Conservation (phyloP, 2,329 filamentous ascomycete species). For the Blastomyces silverae region DNA sequence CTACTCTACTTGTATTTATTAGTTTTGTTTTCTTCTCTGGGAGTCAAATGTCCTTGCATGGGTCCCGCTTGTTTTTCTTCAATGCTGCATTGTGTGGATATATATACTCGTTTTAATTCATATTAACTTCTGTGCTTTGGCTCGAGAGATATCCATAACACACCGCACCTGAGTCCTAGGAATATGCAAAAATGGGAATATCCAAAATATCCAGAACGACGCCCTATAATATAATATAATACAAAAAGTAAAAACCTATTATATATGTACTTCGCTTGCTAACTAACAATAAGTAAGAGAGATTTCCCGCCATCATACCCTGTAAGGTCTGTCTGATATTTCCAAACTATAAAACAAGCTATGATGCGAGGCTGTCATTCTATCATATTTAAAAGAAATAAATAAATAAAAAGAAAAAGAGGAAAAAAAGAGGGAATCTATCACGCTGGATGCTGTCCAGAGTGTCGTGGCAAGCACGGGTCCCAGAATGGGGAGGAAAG, state of each 20-base stretch:
- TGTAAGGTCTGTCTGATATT: not conserved
- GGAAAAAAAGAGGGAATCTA: not conserved
- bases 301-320: not conserved
- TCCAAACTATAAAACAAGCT: not conserved
- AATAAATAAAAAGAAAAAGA: not conserved
- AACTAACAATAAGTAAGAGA: not conserved
- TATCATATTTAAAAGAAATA: not conserved
- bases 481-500: too few relatives aligned
- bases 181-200: not conserved
- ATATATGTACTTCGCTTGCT: slow-evolving; percentile 6
- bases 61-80: not conserved
- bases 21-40: not conserved
- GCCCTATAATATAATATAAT: not conserved
- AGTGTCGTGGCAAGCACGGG: too few relatives aligned
- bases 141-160: not conserved
- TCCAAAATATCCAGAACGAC: not conserved
- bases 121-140: not conserved
- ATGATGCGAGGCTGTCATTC: not conserved
- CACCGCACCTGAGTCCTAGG: too few relatives aligned
- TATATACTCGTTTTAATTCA: not conserved
- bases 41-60: not conserved
- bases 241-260: too few relatives aligned
- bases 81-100: not conserved
- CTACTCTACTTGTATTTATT: not conserved
- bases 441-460: too few relatives aligned